Evolutionary conservation across 2,329 filamentous ascomycete species (phyloP), one percentile per base, ranked within the genome.

Genomic region (Ceratocystis albifundus): DNA sequence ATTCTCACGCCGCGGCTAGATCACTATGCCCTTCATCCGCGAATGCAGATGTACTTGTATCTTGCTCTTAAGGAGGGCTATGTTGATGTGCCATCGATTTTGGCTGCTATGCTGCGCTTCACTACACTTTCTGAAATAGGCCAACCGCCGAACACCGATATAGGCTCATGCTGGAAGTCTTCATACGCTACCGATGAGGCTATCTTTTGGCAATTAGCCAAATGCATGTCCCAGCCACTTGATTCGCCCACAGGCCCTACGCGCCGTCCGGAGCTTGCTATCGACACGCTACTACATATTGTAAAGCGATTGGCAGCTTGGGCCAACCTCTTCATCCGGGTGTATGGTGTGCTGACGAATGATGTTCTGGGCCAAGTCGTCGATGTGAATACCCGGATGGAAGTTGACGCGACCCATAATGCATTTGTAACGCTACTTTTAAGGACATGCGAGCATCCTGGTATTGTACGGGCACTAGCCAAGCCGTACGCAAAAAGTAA

Each of bases 131-230:
- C 17, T 65, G 70, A 15, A 62, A 50, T 41, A 66, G 55, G 53
- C 66, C 61, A 48, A 4, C 55, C 71, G 15, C 69, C 72, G 22
- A 62, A 69, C 0, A 67, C 73, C 53, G 41, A 50, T 3, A n/a
- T 12, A 44, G 20, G 25, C 48, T 20, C 32, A 36, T 50, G 79
- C 68, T 87, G 84, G 84, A 76, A 74, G 64, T 82, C 75, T 73
- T 86, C 84, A 0, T 85, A 83, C 69, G 77, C 77, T 68, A 75
- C 88, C 0, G 94, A 99, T 74, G 96, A 96, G 76, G 87, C 94
- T 63, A 89, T 97, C 76, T 88, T 96, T 72, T 95, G 96, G 75
- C 86, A 92, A 2, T 90, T 99, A 63, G 90, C 90, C 1, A 96
- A 95, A 76, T 88, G 87, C 0, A 64, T 64, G 46, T 28, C 46